These are phyloP conservation scores for Phaffia tasmanica DNA, from an alignment of 768 basidiomycete species.

Conservation along the genomic window DNA sequence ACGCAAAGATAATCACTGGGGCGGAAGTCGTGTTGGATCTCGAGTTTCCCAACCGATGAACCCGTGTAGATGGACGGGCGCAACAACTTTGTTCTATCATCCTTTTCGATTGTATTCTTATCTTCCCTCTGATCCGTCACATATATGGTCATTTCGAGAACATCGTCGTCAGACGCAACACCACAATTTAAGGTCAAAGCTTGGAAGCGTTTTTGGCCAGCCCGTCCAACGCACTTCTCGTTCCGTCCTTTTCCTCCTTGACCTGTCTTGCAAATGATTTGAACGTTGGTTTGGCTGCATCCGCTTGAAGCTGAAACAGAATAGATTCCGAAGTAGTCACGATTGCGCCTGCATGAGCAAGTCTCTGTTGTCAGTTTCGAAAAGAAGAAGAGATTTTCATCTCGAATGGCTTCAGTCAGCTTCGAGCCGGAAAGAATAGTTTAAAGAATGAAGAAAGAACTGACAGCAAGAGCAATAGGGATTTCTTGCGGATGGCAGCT, in stretches of 20 bases:
- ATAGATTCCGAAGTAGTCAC: constrained; percentile 73
- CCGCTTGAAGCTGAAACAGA: constrained; percentile 61
- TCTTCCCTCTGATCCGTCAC: too few relatives aligned
- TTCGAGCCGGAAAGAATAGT: constrained; percentile 41
- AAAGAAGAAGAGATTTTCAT: not conserved
- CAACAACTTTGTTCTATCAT: too few relatives aligned
- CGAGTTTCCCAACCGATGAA: too few relatives aligned
- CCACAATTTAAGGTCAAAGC: too few relatives aligned
- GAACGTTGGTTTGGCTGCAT: constrained; percentile 55
- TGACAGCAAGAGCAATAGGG: constrained; percentile 51
- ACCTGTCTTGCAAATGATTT: constrained; percentile 58
- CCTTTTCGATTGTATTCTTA: too few relatives aligned
- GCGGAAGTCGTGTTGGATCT: too few relatives aligned
- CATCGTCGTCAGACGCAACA: too few relatives aligned
- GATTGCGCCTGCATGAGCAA: constrained; percentile 48
- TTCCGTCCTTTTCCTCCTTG: constrained; percentile 64
- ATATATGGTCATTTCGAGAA: too few relatives aligned
- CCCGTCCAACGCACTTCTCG: constrained; percentile 31
- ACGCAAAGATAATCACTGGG: too few relatives aligned
- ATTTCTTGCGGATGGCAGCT: constrained; percentile 71
- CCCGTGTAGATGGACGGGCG: too few relatives aligned
- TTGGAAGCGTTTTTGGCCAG: not conserved
- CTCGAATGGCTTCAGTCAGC: not conserved
- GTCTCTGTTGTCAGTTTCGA: constrained; percentile 35
- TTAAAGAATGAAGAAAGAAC: constrained; percentile 6